Conservation (phyloP, 2,329 filamentous ascomycete species). For the Aspergillus sp. region DNA sequence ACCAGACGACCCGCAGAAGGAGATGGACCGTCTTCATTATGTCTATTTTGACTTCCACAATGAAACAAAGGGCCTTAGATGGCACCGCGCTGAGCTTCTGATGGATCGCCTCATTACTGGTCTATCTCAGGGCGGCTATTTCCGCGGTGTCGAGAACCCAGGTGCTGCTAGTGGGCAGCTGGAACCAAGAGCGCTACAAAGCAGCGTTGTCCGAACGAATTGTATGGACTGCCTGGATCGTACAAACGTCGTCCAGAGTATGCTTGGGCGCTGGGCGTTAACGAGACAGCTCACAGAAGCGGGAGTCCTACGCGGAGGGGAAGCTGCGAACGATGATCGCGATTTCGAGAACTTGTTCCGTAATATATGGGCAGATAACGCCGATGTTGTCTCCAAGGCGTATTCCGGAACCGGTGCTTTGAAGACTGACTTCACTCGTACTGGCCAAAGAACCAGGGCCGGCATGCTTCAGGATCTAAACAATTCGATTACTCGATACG, state of each 20-base stretch:
- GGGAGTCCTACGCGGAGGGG: slow-evolving; percentile 72
- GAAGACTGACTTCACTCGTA: slow-evolving; percentile 98
- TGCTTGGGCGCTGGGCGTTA: slow-evolving; percentile 86
- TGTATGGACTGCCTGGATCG: slow-evolving; percentile 99
- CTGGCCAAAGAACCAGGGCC: slow-evolving; percentile 79
- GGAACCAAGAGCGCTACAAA: slow-evolving; percentile 79
- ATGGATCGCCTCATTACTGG: slow-evolving; percentile 78
- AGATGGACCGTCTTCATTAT: slow-evolving; percentile 87
- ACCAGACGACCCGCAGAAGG: slow-evolving; percentile 56
- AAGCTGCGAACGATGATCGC: slow-evolving; percentile 75
- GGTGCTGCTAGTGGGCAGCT: slow-evolving; percentile 68
- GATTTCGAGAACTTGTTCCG: slow-evolving; percentile 90
- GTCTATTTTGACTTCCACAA: slow-evolving; percentile 98
- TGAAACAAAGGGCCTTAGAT: slow-evolving; percentile 92
- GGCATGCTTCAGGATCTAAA: slow-evolving; percentile 84
- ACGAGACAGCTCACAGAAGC: slow-evolving; percentile 85
- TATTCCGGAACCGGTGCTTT: slow-evolving; percentile 96
- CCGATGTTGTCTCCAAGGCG: slow-evolving; percentile 86
- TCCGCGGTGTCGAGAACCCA: slow-evolving; percentile 85
- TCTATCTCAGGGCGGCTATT: slow-evolving; percentile 80
- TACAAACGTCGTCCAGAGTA: slow-evolving; percentile 96
- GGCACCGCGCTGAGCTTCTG: slow-evolving; percentile 86
- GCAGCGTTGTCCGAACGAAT: slow-evolving; percentile 90
- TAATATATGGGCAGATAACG: slow-evolving; percentile 98
- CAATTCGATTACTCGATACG: slow-evolving; percentile 85